Evolutionary conservation across 768 basidiomycete species (phyloP).

Genomic region (Cystobasidium tubakii): DNA sequence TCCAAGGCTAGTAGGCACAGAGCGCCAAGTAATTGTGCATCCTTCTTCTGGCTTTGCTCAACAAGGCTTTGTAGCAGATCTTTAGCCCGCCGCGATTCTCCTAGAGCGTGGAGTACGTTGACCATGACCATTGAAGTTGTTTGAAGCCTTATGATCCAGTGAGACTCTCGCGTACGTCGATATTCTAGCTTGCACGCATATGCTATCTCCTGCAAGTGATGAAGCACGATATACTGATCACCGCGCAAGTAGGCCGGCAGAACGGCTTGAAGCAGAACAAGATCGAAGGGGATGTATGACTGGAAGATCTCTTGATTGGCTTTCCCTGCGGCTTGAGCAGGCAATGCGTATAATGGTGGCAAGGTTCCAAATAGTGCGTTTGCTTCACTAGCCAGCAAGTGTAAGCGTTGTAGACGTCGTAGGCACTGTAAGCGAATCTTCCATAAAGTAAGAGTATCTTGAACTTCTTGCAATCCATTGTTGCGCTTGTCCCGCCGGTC

Average conservation of each 20-base stretch:
- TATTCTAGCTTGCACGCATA: constrained; percentile 31
- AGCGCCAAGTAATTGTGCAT: background rate
- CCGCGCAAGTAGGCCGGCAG: constrained; percentile 2
- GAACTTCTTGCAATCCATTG: background rate
- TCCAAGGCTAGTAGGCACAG: background rate
- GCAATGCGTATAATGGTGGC: background rate
- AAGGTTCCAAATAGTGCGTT: background rate
- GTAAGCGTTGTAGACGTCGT: background rate
- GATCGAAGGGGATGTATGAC: background rate
- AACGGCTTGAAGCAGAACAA: background rate
- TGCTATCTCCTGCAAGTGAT: constrained; percentile 7
- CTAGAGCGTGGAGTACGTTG: background rate
- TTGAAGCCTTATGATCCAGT: constrained; percentile 14
- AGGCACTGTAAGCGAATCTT: background rate
- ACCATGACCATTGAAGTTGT: constrained; percentile 2
- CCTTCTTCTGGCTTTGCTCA: background rate
- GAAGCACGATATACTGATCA: background rate
- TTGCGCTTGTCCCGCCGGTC: background rate
- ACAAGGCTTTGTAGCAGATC: background rate
- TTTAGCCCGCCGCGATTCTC: background rate
- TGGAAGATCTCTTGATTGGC: background rate
- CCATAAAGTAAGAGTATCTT: background rate
- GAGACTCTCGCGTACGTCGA: background rate
- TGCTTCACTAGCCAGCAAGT: background rate
- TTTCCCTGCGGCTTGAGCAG: background rate